Evolutionary conservation across 352 stramenopile genomes (phyloP), one percentile per base, ranked within the genome.

Genomic region (Pythium sp.): DNA sequence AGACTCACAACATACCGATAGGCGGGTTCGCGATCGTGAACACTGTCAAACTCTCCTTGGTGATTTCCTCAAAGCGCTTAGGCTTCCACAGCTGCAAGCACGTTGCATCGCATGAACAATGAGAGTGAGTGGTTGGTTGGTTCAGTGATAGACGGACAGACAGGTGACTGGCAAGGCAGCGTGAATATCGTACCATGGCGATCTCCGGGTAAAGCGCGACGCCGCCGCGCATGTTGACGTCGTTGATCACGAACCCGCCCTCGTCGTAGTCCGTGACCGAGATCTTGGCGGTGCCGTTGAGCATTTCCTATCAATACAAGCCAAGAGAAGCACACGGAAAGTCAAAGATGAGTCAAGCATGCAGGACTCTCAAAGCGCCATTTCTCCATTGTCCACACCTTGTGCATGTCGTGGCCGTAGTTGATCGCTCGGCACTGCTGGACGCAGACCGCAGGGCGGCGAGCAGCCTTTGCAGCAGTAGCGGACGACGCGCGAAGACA

Each of bases 401-500:
- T 86, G 72, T 95, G 87, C 77, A 95, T 81, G 69, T 95, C 87
- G 61, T 95, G 87, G 6, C 87, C 87, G 57, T 95, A 95, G 75
- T 92, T 91, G 60, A 95, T 91, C 65, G 71, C 75, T 1, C 84
- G 80, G 43, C 72, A 69, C 64, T 74, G 76, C 34, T 75, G 41
- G 24, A 38, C 26, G 28, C 30, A 1, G 12, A 51, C 20, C 43
- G 53, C 43, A 57, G 62, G 34, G 36, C 58, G 65, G 51, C 38
- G 30, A 11, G 30, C 8, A 1, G 36, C 36, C 11, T 43, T 43
- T 3, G 57, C 6, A 62, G 64, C 14, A 64, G 64, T 53, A 71
- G 64, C 6, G 64, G 36, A 36, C 32, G 32, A 43, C 36, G 65
- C 18, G 56, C 41, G 64, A 57, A 67, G 11, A 73, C 67, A 62